Conservation (phyloP, 148 eudicot species). For the Talinum fruticosum region DNA sequence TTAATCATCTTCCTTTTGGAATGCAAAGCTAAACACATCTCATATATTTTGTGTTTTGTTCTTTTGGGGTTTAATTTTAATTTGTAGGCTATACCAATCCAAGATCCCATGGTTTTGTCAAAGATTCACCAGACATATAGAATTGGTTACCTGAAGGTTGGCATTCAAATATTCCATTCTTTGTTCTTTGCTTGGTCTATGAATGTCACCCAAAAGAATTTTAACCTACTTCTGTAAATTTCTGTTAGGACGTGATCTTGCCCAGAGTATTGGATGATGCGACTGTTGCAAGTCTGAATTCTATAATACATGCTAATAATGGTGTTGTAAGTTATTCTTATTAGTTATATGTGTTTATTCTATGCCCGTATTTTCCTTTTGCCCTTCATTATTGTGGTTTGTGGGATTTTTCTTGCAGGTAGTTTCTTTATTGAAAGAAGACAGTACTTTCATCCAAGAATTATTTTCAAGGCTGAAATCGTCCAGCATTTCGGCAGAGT, state of each 20-base stretch:
- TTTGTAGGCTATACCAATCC: conserved; percentile 79
- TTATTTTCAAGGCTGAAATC: conserved; percentile 74
- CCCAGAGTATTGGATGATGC: conserved; percentile 81
- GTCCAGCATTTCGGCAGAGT: conserved; percentile 54
- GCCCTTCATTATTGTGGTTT: conserved; percentile 3
- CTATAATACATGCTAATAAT: conserved; percentile 88
- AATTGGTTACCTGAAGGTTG: conserved; percentile 83
- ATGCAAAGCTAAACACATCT: background rate
- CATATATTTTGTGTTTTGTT: background rate
- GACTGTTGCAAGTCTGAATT: conserved; percentile 63
- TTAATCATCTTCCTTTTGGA: background rate
- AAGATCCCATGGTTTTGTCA: conserved; percentile 70
- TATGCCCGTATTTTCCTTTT: background rate
- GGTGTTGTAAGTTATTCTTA: conserved; percentile 56
- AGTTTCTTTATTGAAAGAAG: conserved; percentile 85
- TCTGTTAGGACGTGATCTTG: conserved; percentile 72
- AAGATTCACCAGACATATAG: conserved; percentile 94
- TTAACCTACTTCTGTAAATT: conserved; percentile 4
- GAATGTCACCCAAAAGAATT: background rate
- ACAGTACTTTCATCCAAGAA: conserved; percentile 73
- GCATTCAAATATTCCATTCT: conserved; percentile 5
- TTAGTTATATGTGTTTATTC: background rate
- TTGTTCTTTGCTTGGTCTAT: background rate
- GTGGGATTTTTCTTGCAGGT: conserved; percentile 42
- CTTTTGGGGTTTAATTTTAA: conserved; percentile 8